Conservation (phyloP, 495 filamentous ascomycete genomes). For the Tuber borchii region DNA sequence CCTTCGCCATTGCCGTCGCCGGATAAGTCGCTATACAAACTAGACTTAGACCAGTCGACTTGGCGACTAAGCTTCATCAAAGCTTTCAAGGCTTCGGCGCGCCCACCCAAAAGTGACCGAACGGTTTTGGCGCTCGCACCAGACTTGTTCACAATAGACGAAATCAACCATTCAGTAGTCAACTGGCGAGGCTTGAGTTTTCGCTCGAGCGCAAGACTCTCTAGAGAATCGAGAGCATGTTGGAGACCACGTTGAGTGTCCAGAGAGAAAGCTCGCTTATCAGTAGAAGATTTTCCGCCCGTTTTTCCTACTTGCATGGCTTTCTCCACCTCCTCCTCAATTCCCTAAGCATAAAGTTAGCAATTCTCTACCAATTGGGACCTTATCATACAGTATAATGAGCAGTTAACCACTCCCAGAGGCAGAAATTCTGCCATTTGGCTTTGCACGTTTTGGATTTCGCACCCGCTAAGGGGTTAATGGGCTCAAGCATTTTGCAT, state of each 20-base stretch:
- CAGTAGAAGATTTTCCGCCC: not conserved
- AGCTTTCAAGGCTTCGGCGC: not conserved
- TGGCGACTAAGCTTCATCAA: not conserved
- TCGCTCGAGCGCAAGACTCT: not conserved
- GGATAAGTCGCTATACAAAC: not conserved
- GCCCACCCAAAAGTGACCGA: not conserved
- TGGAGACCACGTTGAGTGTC: not conserved
- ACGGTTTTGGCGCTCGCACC: not conserved
- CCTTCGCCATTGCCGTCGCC: not conserved
- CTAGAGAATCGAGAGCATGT: not conserved
- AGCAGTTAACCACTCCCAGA: not conserved
- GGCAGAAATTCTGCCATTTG: not conserved
- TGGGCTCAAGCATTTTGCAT: not conserved
- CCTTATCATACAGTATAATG: not conserved
- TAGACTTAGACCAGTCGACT: not conserved
- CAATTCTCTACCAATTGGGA: not conserved
- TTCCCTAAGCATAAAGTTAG: not conserved
- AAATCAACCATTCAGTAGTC: not conserved
- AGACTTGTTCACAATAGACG: not conserved
- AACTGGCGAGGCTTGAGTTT: not conserved
- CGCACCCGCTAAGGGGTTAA: not conserved
- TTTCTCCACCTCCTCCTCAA: not conserved
- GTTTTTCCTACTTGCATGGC: not conserved
- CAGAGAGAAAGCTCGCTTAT: not conserved
- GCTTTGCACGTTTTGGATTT: not conserved